Base-by-base conservation (phyloP, 2,329 filamentous ascomycete species). In the Capronia epimyces region DNA sequence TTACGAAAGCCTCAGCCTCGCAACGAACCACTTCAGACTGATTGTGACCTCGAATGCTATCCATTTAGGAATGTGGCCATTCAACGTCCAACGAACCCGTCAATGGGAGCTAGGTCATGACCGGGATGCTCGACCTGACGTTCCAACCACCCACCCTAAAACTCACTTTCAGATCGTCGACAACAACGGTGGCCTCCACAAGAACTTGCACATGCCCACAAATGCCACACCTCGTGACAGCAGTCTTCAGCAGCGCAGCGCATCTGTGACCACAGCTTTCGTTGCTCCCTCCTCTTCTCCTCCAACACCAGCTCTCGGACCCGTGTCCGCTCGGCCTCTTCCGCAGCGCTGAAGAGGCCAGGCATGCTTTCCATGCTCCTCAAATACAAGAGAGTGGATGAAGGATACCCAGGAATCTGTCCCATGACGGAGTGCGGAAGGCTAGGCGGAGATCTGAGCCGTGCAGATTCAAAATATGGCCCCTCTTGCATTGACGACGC, bases 221-320 rank as follows among this genome's bases (percentile, higher is more conserved):
- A 12, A 18, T 37, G 16, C 49, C 45, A 47, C 13, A 47, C 41
- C 5, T 27, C 37, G 18, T 36, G 22, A 42, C 27, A 52, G 22
- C 49, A 52, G 37, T 51, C 43, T 16, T 43, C 43, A 8, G 45
- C 15, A n/a, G 27, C 20, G 12, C 15, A 15, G 42, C 48, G 25
- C 25, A 39, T 15, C 3, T 20, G 49, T 16, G 13, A 12, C 36
- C 43, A 47, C 3, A 27, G 10, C n/a, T 46, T 46, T 20, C 27
- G 31, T n/a, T 34, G 25, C 31, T 43, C 15, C 18, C 12, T 16
- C 22, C 31, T 46, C 20, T n/a, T 24, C 15, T 43, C 43, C n/a
- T 31, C 18, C 36, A 41, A 29, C 6, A 40, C 24, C 20, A 46
- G 16, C 21, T 29, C 43, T n/a, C 37, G 41, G 2, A 31, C 39